Percentiles rank a stretch among this genome's conserved stretches.
These are phyloP conservation scores for Aspergillus brasiliensis DNA, from an alignment of 2,329 filamentous ascomycete genomes.

Conservation along the genomic window DNA sequence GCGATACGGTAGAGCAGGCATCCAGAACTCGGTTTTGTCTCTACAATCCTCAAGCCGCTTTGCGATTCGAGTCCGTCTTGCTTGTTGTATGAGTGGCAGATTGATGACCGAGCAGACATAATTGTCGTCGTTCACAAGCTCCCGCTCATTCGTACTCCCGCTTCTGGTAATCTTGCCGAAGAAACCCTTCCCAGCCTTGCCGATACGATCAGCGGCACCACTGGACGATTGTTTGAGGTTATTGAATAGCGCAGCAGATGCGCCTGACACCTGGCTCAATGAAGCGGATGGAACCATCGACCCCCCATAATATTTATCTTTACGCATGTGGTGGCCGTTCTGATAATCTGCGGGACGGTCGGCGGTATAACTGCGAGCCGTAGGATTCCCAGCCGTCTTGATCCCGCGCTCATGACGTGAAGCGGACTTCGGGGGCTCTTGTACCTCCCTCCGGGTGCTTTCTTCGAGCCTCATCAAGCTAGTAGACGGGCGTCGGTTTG, in stretches of 20 bases:
- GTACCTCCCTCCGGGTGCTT: conserved; percentile 35
- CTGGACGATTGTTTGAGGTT: conserved; percentile 72
- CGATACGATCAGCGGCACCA: conserved; percentile 69
- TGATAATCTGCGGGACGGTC: conserved; percentile 57
- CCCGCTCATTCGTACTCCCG: conserved; percentile 67
- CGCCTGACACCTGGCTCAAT: conserved; percentile 54
- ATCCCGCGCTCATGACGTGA: conserved; percentile 69
- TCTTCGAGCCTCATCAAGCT: conserved; percentile 43
- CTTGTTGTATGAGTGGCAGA: conserved; percentile 81
- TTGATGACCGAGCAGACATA: conserved; percentile 86
- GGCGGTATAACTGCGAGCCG: conserved; percentile 69
- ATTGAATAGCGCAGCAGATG: conserved; percentile 67
- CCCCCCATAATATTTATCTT: conserved; percentile 37
- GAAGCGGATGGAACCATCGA: conserved; percentile 48
- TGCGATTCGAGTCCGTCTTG: conserved; percentile 86
- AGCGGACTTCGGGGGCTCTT: conserved; percentile 61
- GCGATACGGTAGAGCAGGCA: conserved; percentile 93
- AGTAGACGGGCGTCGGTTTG: conserved; percentile 42
- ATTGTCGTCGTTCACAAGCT: conserved; percentile 75
- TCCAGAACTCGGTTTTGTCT: conserved; percentile 98
- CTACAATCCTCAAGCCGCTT: conserved; percentile 83
- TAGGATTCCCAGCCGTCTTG: conserved; percentile 67
- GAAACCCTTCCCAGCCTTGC: conserved; percentile 76
- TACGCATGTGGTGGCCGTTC: conserved; percentile 32
- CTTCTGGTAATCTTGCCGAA: conserved; percentile 77